Evolutionary conservation across 352 stramenopile species (phyloP), one percentile per base, ranked within the genome.

Genomic region (Thraustochytrium striatum): DNA sequence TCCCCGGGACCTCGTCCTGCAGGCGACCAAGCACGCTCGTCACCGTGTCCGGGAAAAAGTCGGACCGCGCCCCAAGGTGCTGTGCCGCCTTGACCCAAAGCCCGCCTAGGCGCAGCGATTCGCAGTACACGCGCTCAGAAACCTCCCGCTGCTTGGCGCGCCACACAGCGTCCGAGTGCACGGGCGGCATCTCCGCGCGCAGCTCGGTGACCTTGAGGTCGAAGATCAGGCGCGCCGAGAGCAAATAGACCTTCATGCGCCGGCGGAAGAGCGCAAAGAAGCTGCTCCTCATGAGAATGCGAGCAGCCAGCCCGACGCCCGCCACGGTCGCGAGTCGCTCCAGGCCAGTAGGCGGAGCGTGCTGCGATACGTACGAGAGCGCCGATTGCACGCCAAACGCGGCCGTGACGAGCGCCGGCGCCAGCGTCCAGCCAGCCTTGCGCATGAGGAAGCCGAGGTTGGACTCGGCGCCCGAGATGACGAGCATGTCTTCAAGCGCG

Each of bases 61-160:
- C 86, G 28, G 84, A 73, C 35, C 86, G 61, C 16, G 72, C 79
- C 9, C 82, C 86, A 61, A 89, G 61, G 35, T 89, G 82, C 68
- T 91, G 87, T 44, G 87, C 87, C 41, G 89, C 80, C 82, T 92
- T 92, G n/a, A 91, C 85, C 57, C 87, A 92, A n/a, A 92, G 81
- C 2, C 85, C 85, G 25, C 57, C 35, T 0, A 88, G 75, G 55
- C 79, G 36, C 25, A 85, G 73, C 7, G 81, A 58, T 30, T 83
- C 3, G 21, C 16, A 25, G 2, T 80, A 55, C 43, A 83, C 19
- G 33, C 68, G 28, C 36, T 58, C 52, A 19, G 79, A 75, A 16
- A 61, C 43, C 2, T 32, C 16, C 7, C 70, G 55, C 21, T 83
- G 79, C 33, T 83, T 62, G 21, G 52, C 50, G 28, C 53, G 25